These are phyloP conservation scores for Sugiyamaella novakii DNA, from an alignment of 1,139 yeast genomes.

Conservation along the genomic window DNA sequence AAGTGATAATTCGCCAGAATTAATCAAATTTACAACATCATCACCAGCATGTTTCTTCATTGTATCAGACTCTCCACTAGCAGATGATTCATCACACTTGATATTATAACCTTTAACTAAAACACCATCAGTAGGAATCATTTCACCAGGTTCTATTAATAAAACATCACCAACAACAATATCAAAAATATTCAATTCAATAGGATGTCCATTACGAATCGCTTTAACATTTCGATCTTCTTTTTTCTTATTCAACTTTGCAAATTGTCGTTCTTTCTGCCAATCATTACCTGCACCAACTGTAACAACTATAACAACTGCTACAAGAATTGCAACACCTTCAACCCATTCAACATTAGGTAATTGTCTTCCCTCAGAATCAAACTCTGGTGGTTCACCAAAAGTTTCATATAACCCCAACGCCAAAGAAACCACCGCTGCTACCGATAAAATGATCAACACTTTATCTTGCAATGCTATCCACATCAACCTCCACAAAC, in stretches of 20 bases:
- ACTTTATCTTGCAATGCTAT: constrained; percentile 93
- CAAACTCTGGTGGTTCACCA: constrained; percentile 77
- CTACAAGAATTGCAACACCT: constrained; percentile 95
- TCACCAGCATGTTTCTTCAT: constrained; percentile 64
- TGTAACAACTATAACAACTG: constrained; percentile 83
- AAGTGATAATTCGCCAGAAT: constrained; percentile 23
- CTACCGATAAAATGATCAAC: constrained; percentile 75
- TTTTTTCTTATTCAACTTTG: constrained; percentile 71
- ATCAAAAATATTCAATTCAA: constrained; percentile 70
- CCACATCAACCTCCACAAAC: constrained; percentile 67
- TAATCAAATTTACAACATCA: constrained; percentile 45
- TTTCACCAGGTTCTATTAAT: constrained; percentile 88
- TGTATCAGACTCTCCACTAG: constrained; percentile 92
- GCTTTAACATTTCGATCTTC: constrained; percentile 83
- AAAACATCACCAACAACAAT: constrained; percentile 85
- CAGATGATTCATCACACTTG: constrained; percentile 88
- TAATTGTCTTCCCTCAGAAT: constrained; percentile 68
- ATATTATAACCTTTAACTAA: constrained; percentile 70
- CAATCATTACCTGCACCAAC: constrained; percentile 96
- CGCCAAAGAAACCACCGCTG: constrained; percentile 87
- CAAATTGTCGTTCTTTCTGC: constrained; percentile 94
- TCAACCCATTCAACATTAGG: constrained; percentile 97
- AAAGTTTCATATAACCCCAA: constrained; percentile 90
- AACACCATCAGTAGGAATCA: constrained; percentile 85
- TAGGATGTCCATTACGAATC: constrained; percentile 69